A percentile compares a stretch with the other conserved stretches of the same genome.
phyloP scores from a whole-genome alignment of 2,329 filamentous ascomycete genomes.

The Ceratocystis lukuohia region DNA sequence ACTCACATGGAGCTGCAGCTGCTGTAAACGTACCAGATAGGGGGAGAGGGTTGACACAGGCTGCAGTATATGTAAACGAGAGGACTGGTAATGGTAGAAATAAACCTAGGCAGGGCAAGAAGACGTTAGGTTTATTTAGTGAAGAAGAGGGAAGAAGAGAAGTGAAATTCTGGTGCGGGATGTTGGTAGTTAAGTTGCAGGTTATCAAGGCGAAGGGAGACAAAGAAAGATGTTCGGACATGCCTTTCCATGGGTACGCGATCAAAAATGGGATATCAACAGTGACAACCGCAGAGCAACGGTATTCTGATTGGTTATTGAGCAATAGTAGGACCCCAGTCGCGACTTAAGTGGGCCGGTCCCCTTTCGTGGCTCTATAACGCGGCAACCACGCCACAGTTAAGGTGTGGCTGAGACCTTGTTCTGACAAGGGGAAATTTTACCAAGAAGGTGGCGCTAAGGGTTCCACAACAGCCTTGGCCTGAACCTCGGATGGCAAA shows the following conservation, averaged over 20 bases:
- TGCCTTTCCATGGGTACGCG: slow-evolving; percentile 20
- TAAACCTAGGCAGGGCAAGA: not conserved
- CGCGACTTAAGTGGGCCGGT: slow-evolving; percentile 19
- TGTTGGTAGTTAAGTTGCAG: slow-evolving; percentile 17
- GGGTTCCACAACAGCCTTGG: slow-evolving; percentile 12
- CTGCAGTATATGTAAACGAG: slow-evolving; percentile 2
- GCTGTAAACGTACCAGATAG: not conserved
- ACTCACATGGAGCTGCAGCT: not conserved
- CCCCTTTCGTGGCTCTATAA: slow-evolving; percentile 4
- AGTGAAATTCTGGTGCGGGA: slow-evolving; percentile 15
- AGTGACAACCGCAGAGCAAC: slow-evolving; percentile 47
- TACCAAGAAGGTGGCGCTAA: slow-evolving; percentile 11
- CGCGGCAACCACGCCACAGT: slow-evolving; percentile 12
- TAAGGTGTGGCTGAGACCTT: slow-evolving; percentile 9
- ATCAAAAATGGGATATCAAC: slow-evolving; percentile 30
- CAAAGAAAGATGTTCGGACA: slow-evolving; percentile 19
- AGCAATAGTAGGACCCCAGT: slow-evolving; percentile 9
- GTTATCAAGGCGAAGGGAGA: slow-evolving; percentile 17
- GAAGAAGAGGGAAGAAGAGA: slow-evolving; percentile 15
- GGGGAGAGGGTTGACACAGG: not conserved
- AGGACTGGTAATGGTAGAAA: not conserved
- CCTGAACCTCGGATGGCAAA: slow-evolving; percentile 10
- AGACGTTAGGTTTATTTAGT: slow-evolving; percentile 5
- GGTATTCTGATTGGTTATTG: slow-evolving; percentile 31
- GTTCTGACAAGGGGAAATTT: not conserved